These are phyloP conservation scores for Protomyces macrosporus DNA, from an alignment of 1,139 yeast species.

Conservation along the genomic window DNA sequence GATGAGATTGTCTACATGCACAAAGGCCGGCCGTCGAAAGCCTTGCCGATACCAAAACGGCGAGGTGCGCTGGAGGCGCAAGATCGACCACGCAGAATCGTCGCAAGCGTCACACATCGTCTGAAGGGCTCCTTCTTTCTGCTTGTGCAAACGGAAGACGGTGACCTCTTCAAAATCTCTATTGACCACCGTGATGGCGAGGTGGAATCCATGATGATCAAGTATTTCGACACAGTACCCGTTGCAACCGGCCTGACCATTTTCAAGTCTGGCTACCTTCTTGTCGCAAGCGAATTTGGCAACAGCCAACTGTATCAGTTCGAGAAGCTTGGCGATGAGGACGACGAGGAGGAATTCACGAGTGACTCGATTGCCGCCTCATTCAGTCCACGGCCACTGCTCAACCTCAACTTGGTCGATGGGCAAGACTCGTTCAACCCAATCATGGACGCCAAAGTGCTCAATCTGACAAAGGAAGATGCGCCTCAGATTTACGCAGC, in stretches of 20 bases:
- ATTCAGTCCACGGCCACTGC: constrained; percentile 42
- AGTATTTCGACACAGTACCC: constrained; percentile 74
- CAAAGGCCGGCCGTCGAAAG: constrained; percentile 38
- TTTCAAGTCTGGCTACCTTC: constrained; percentile 69
- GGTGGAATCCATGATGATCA: constrained; percentile 44
- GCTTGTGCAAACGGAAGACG: constrained; percentile 63
- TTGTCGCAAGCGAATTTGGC: constrained; percentile 58
- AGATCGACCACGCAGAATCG: constrained; percentile 40
- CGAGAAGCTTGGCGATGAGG: constrained; percentile 63
- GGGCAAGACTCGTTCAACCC: constrained; percentile 56
- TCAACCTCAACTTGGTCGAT: constrained; percentile 58
- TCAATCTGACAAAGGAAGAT: constrained; percentile 38
- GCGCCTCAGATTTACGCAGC: constrained; percentile 42
- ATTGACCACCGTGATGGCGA: constrained; percentile 45
- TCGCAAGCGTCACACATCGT: constrained; percentile 59
- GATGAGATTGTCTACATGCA: constrained; percentile 48
- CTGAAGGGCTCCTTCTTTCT: constrained; percentile 61
- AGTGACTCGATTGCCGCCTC: constrained; percentile 37
- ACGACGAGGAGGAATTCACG: constrained; percentile 39
- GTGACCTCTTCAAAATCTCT: constrained; percentile 72
- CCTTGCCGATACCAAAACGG: constrained; percentile 53
- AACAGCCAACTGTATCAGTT: constrained; percentile 69
- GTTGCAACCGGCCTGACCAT: constrained; percentile 52
- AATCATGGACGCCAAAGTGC: constrained; percentile 47
- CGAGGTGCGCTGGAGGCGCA: constrained; percentile 37